A percentile compares a stretch with the other conserved stretches of the same genome.
phyloP scores from a whole-genome alignment of 1,139 yeast species.

The Pichia sp. region DNA sequence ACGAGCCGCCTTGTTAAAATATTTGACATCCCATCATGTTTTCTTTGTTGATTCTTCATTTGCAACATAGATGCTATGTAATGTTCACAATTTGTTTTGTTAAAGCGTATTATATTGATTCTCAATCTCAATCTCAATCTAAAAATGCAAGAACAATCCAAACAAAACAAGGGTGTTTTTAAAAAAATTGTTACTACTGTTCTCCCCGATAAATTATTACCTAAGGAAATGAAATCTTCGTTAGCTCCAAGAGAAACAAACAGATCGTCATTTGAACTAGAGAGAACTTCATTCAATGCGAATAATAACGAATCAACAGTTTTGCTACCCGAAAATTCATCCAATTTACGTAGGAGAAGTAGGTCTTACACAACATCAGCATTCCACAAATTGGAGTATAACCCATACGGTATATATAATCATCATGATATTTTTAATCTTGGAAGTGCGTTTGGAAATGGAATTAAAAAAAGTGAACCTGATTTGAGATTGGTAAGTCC shows the following conservation, averaged over 20 bases:
- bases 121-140: not conserved
- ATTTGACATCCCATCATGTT: not conserved
- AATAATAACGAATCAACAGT: not conserved
- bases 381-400: constrained; percentile 18
- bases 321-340: not conserved
- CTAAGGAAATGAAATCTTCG: constrained; percentile 1
- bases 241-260: not conserved
- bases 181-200: constrained; percentile 3
- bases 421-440: constrained; percentile 11
- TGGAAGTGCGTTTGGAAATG: constrained; percentile 11
- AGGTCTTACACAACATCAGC: constrained; percentile 2
- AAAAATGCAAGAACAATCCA: not conserved
- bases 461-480: constrained; percentile 27
- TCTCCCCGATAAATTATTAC: constrained; percentile 1
- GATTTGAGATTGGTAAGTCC: constrained; percentile 45
- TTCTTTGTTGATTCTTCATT: not conserved
- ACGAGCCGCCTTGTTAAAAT: not conserved
- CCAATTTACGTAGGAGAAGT: not conserved
- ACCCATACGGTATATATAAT: constrained; percentile 27
- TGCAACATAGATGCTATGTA: no score
- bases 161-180: not conserved
- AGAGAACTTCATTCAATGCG: not conserved
- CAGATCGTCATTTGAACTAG: not conserved
- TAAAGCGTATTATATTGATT: not conserved
- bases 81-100: not conserved